phyloP scores from a whole-genome alignment of 495 filamentous ascomycete species.

The Penicillium bovifimosum region DNA sequence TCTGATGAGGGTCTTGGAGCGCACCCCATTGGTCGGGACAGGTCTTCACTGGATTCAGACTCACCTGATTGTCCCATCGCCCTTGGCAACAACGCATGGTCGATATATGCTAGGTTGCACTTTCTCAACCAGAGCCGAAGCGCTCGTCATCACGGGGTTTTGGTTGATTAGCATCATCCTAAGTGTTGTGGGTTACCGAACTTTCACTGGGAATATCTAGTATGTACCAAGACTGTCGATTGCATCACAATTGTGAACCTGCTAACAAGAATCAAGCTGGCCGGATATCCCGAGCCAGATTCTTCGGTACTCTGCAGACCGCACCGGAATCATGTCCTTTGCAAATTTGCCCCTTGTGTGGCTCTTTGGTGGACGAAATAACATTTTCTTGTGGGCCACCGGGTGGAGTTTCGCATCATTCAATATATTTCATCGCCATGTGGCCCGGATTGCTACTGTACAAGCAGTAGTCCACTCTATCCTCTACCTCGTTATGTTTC shows the following conservation, averaged over 20 bases:
- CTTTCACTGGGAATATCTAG: constrained; percentile 37
- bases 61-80: constrained; percentile 32
- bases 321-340: constrained; percentile 47
- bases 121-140: constrained; percentile 38
- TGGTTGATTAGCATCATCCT: constrained; percentile 38
- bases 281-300: constrained; percentile 28
- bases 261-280: constrained; percentile 28
- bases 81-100: constrained; percentile 20
- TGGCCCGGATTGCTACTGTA: constrained; percentile 48
- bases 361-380: constrained; percentile 51
- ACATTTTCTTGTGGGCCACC: constrained; percentile 50
- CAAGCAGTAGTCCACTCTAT: constrained; percentile 45
- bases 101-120: constrained; percentile 31
- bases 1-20: not conserved
- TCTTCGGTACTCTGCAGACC: constrained; percentile 44
- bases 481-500: constrained; percentile 29
- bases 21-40: not conserved
- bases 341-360: constrained; percentile 48
- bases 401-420: constrained; percentile 52
- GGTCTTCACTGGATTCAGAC: constrained; percentile 25
- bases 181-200: constrained; percentile 32
- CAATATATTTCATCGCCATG: constrained; percentile 52
- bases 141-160: constrained; percentile 33
- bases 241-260: not conserved
- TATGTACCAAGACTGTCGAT: constrained; percentile 14